Base-by-base conservation (phyloP, 2,329 filamentous ascomycete species). In the Botrytis fragariae region DNA sequence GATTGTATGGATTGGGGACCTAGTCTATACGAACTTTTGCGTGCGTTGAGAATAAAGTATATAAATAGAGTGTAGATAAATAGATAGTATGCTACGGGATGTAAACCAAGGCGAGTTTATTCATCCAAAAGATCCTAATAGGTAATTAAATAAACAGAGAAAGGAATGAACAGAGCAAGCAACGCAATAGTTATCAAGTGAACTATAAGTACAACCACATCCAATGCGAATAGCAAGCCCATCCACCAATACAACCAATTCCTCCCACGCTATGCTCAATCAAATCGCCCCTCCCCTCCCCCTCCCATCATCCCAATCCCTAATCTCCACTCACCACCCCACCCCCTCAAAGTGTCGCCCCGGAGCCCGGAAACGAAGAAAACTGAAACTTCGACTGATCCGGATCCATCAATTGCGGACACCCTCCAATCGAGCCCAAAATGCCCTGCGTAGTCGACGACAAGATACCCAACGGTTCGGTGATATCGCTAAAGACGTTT, bases 401-500 rank as follows among this genome's bases (percentile, higher is more conserved):
- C 1, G 45, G 20, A 6, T 35, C 29, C 29, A 4, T 18, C 22
- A 65, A 48, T 32, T 65, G 18, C 10, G 63, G 63, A 35, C 63
- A 65, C 1, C 29, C 45, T 7, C 63, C 63, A 54, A 51, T 54
- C 4, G 22, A n/a, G 6, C 32, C 45, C 35, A 37, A 8, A 39
- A 39, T 39, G 14, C 45, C 22, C 14, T 20, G 8, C 0, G 63
- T 65, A 2, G 16, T 39, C 1, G 20, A 1, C 5, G 22, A n/a
- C 45, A 51, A 51, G 4, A 67, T n/a, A 0, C 35, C 71, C 12
- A 83, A 78, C 2, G 76, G 72, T 14, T 75, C 75, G 10, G 74
- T 75, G 39, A 85, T 69, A 32, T 81, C 79, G 1, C 76, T 75
- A 68, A 84, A 82, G 7, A 86, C 44, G 1, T 81, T 81, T 3